These are phyloP conservation scores for Lentinula detonsa DNA, from an alignment of 768 basidiomycete species.

Conservation along the genomic window DNA sequence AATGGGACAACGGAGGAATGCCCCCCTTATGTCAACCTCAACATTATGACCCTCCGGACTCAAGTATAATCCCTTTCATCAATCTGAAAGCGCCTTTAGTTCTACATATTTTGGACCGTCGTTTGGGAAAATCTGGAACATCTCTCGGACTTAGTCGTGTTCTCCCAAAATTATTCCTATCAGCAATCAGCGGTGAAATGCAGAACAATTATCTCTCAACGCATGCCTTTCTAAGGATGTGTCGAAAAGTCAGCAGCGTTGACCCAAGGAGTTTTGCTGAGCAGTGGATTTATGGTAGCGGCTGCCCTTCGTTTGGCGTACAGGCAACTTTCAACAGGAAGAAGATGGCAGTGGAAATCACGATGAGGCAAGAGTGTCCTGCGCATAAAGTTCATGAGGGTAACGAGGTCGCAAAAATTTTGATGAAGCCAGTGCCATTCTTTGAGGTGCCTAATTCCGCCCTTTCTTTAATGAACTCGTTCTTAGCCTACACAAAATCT, in stretches of 20 bases:
- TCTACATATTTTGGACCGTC: constrained; percentile 90
- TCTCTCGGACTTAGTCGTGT: constrained; percentile 92
- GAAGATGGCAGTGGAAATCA: constrained; percentile 97
- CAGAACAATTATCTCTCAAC: constrained; percentile 83
- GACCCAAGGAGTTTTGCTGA: constrained; percentile 92
- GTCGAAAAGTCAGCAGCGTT: constrained; percentile 89
- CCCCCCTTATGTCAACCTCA: constrained; percentile 93
- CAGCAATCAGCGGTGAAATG: constrained; percentile 89
- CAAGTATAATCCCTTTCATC: constrained; percentile 76
- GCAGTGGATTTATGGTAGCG: constrained; percentile 98
- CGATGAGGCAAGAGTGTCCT: constrained; percentile 84
- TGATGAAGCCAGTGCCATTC: constrained; percentile 78
- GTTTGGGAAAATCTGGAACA: constrained; percentile 91
- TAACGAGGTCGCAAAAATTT: constrained; percentile 56
- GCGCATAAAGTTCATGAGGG: constrained; percentile 69
- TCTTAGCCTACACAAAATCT: constrained; percentile 1
- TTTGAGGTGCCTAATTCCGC: constrained; percentile 63
- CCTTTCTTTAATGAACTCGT: neutral
- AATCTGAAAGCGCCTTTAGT: constrained; percentile 96
- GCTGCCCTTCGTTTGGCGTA: constrained; percentile 88
- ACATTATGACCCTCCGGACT: constrained; percentile 77
- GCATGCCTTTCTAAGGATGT: constrained; percentile 83
- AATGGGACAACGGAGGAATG: constrained; percentile 83
- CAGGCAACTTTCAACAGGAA: constrained; percentile 92
- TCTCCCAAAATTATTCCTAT: constrained; percentile 90